A percentile compares a stretch with the other conserved stretches of the same genome.
These are phyloP conservation scores for Dendrobium huoshanense DNA, from an alignment of 106 monocot species.

Conservation along the genomic window DNA sequence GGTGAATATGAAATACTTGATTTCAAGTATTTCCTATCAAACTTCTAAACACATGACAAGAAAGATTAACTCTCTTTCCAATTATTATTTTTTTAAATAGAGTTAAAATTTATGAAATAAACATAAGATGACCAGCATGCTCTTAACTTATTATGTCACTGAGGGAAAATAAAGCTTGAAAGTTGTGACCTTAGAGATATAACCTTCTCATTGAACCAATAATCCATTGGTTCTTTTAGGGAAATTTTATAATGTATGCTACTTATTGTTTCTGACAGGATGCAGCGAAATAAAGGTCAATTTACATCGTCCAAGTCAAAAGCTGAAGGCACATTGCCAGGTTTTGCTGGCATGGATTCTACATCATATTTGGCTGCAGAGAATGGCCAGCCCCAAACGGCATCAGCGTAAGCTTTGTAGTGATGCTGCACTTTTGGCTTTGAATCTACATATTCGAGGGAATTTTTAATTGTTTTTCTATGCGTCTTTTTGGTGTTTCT, in stretches of 20 bases:
- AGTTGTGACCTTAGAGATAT: too few species aligned
- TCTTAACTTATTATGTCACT: too few species aligned
- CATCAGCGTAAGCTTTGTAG: conserved; percentile 39
- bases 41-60: too few species aligned
- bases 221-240: not conserved
- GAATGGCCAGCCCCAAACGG: conserved; percentile 52
- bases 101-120: too few species aligned
- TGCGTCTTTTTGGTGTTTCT: not conserved
- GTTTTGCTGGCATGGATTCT: conserved; percentile 38
- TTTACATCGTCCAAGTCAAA: conserved; percentile 75
- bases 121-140: too few species aligned
- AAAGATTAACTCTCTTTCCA: too few species aligned
- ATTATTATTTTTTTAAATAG: too few species aligned
- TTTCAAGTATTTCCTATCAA: too few species aligned
- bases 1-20: too few species aligned
- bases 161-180: too few species aligned
- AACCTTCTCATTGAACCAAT: not conserved
- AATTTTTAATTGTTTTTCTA: not conserved
- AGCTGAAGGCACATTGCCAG: conserved; percentile 33
- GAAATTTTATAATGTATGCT: not conserved
- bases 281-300: conserved; percentile 73
- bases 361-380: conserved; percentile 38
- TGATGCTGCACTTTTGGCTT: conserved; percentile 9
- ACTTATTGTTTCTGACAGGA: conserved; percentile 21
- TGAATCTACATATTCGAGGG: not conserved